phyloP scores from a whole-genome alignment of 306 rosid genomes.

The Inga leiocalycina region DNA sequence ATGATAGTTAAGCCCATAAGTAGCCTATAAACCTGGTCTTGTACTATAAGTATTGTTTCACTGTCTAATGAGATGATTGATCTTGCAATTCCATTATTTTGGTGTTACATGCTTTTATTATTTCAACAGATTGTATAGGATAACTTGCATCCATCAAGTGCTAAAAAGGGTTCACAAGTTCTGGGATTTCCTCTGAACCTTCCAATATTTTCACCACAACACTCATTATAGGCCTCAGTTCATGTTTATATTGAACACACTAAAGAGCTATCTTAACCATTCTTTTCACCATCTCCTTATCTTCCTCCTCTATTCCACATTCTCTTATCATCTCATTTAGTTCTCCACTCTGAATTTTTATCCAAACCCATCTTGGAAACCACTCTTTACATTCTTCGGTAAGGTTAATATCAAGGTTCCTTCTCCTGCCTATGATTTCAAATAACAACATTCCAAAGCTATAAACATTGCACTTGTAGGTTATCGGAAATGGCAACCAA shows the following conservation, averaged over 20 bases:
- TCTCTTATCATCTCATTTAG: neutral
- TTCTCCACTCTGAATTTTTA: neutral
- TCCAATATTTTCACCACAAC: neutral
- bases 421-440: neutral
- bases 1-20: no score
- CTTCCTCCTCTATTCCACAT: neutral
- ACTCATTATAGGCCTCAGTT: neutral
- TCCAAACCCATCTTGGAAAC: neutral
- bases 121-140: neutral
- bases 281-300: neutral
- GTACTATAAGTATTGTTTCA: no score
- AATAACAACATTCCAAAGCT: neutral
- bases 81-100: no score
- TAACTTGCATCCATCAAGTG: neutral
- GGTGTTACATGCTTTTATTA: no score
- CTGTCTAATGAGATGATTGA: no score
- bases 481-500: no score
- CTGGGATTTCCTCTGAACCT: neutral
- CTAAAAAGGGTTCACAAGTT: neutral
- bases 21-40: no score
- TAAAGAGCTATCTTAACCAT: neutral
- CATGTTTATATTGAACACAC: neutral
- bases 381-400: neutral
- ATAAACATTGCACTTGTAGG: no score
- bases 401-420: neutral